Conservation (phyloP, 805 yeast species). For the Starmerella tilneyi region DNA sequence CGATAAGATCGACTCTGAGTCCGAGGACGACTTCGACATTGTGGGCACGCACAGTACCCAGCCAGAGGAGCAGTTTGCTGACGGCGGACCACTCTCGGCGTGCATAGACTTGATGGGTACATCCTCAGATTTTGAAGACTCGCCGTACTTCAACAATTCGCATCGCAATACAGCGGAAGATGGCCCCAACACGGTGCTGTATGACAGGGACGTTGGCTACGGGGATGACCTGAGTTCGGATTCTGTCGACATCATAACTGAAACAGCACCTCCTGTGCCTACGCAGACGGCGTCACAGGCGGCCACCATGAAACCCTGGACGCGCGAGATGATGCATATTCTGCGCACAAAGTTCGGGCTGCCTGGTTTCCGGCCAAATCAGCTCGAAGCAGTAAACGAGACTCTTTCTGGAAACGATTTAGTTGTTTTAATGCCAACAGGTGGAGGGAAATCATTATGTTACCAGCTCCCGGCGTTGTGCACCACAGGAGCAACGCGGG, state of each 20-base stretch:
- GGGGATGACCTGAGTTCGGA: slow-evolving; percentile 3
- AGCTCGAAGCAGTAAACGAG: slow-evolving; percentile 74
- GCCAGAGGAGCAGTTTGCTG: background rate
- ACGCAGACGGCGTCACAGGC: background rate
- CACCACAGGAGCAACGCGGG: slow-evolving; percentile 59
- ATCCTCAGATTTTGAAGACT: slow-evolving; percentile 4
- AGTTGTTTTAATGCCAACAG: slow-evolving; percentile 95
- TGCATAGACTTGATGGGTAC: background rate
- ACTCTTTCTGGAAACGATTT: slow-evolving; percentile 71
- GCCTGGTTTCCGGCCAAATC: slow-evolving; percentile 64
- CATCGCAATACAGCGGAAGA: background rate
- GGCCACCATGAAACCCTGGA: slow-evolving; percentile 42
- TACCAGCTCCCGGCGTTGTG: slow-evolving; percentile 91
- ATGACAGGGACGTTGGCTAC: background rate
- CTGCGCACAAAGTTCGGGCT: slow-evolving; percentile 54
- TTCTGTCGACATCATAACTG: background rate
- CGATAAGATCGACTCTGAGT: background rate
- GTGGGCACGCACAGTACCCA: background rate
- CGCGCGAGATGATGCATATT: slow-evolving; percentile 52
- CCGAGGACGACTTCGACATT: background rate
- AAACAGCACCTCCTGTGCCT: background rate
- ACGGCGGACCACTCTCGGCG: background rate
- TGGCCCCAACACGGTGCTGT: background rate
- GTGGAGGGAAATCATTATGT: slow-evolving; percentile 95
- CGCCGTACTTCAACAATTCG: background rate